Base-by-base conservation (phyloP, 805 yeast genomes). In the Candida methanosorbosa region DNA sequence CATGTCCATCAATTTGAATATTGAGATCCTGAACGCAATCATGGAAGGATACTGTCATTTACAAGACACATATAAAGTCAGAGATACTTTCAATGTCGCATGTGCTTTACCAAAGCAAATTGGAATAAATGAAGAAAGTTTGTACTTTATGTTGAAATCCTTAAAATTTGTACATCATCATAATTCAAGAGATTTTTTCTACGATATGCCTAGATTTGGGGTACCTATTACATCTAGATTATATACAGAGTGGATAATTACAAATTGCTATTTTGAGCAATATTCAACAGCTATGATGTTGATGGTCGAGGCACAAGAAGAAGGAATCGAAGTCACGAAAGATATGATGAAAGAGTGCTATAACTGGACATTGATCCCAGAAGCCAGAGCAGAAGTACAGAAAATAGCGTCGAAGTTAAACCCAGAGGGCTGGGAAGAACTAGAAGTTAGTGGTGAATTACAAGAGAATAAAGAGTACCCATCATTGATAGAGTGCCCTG, bases 191-290 rank as follows among this genome's bases (percentile, higher is more conserved):
- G 63, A 68, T 29, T 70, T 80, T 29, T 83, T 86, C 81, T 64
- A 69, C 35, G 70, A 70, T 38, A 51, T 82, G 18, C 69, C 79
- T 1, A 60, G 60, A 27, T 74, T 64, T 44, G 70, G 68, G 1
- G 54, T 82, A 5, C 42, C 63, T 11, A 83, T 84, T 0, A 66
- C 71, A 38, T 56, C 66, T 24, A 64, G 64, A 9, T 65, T 78
- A 23, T 70, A 68, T 48, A 67, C 65, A 27, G 85, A 80, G 50
- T 78, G 72, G 45, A 53, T 83, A 23, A 70, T 80, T 37, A 83
- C 86, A 0, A 78, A 81, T 50, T 79, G 82, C 39, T 78, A 78
- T 44, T 75, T 76, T 48, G 86, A 81, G 8, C 59, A 67, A 30
- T 68, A 66, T 26, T 67, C 66, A 9, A 66, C 70, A 3, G 92